Base-by-base conservation (phyloP, 129 eudicot genomes). In the Arctium lappa region DNA sequence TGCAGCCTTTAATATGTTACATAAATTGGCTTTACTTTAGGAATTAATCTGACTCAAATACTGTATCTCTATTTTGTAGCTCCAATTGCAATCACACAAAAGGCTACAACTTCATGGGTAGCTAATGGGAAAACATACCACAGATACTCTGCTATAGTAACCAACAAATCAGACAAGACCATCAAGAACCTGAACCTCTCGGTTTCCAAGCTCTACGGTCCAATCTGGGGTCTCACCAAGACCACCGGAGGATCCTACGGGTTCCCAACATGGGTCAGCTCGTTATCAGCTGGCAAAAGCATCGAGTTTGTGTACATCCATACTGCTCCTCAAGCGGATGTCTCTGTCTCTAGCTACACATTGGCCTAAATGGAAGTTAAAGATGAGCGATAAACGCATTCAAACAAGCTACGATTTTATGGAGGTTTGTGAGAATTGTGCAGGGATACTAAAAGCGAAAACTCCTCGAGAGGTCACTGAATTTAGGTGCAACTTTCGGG, bases 211-310 rank as follows among this genome's bases (percentile, higher is more conserved):
- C 97, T 95, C 75, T 91, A 93, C 30, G 99, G 99, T 62, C 97
- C 97, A 75, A 53, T 95, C 8, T 95, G 99, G 99, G 99, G 99
- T 69, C 94, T 95, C 6, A 86, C 93, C 72, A 91, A 93, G 85
- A 88, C 83, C 8, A 8, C 70, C 16, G 92, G 97, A 1, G 84
- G 91, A 36, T 86, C 94, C 0, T 95, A 91, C 66, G 80, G 79
- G 46, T 85, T 93, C 78, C 99, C 99, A 27, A 79, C 90, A 73
- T 93, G 99, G 99, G 60, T 86, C 46, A 89, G 86, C 81, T 83
- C 92, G 74, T 85, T 95, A 82, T 82, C 90, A 40, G 91, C 98
- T 15, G 99, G 91, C 31, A 93, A 95, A 83, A 95, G 93, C 86
- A 83, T 95, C 9, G 97, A 93, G 85, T 95, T 95, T 83, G 94